These are phyloP conservation scores for Phyllachora maydis DNA, from an alignment of 2,329 filamentous ascomycete species.

Conservation along the genomic window DNA sequence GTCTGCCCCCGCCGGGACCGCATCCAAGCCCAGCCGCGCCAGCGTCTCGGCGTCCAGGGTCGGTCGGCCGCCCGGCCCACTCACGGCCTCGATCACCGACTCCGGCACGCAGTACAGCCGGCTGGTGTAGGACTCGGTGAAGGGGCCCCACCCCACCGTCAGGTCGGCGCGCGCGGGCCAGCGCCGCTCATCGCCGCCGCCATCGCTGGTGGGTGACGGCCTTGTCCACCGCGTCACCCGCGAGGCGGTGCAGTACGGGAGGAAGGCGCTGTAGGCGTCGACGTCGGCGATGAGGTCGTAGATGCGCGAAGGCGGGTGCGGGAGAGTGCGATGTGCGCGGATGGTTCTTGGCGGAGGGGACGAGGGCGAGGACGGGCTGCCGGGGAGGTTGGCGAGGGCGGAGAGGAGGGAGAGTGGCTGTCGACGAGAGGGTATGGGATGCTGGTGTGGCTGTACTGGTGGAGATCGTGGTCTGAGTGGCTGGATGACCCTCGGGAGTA, in stretches of 20 bases:
- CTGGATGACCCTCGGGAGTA: too few relatives aligned
- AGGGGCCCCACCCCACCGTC: conserved; percentile 64
- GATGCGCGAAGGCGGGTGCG: conserved; percentile 48
- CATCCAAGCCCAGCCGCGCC: conserved; percentile 7
- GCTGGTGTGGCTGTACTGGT: too few relatives aligned
- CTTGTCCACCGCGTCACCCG: conserved; percentile 55
- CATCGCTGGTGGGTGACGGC: conserved; percentile 13
- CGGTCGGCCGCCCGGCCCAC: conserved; percentile 32
- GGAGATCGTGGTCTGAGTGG: too few relatives aligned
- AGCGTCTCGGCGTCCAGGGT: conserved; percentile 18
- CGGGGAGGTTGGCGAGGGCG: too few relatives aligned
- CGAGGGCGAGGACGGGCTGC: too few relatives aligned
- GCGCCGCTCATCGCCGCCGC: too few relatives aligned
- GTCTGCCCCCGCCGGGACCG: conserved; percentile 4
- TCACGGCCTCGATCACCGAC: conserved; percentile 56
- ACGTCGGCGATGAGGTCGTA: conserved; percentile 82
- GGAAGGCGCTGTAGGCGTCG: conserved; percentile 62
- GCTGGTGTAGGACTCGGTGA: conserved; percentile 70
- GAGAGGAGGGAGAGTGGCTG: too few relatives aligned
- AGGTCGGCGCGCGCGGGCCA: conserved; percentile 63
- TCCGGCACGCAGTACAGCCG: conserved; percentile 58
- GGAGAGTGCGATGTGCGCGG: conserved; percentile 53
- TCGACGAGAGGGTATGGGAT: too few relatives aligned
- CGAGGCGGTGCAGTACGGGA: conserved; percentile 75
- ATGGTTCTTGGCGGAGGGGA: conserved; percentile 39